Conservation (phyloP, 1,284 basidiomycete species). For the Cryptococcus sp. region DNA sequence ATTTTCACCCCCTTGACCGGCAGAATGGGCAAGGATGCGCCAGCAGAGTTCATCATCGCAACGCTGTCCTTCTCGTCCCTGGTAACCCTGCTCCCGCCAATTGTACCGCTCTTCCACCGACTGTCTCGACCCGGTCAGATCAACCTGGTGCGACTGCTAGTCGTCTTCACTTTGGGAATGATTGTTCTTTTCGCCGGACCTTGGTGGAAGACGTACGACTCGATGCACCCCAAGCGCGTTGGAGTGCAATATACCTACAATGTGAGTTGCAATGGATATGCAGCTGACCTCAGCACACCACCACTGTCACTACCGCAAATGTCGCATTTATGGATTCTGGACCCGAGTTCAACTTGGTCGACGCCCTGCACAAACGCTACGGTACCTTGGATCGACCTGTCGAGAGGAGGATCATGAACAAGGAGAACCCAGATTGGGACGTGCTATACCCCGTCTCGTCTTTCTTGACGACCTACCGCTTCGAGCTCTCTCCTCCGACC, state of each 20-base stretch:
- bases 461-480: constrained; percentile 41
- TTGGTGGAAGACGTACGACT: constrained; percentile 65
- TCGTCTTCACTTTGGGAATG: constrained; percentile 50
- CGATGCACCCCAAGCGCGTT: constrained; percentile 78
- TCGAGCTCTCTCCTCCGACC: constrained; percentile 43
- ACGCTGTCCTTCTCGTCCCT: constrained; percentile 60
- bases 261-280: constrained; percentile 55
- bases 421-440: constrained; percentile 65
- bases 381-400: constrained; percentile 32
- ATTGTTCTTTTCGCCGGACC: constrained; percentile 59
- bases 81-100: constrained; percentile 56
- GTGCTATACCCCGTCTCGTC: constrained; percentile 75
- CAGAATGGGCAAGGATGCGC: constrained; percentile 51
- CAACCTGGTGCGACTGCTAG: constrained; percentile 50
- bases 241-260: constrained; percentile 85
- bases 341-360: constrained; percentile 45
- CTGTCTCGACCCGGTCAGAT: constrained; percentile 55
- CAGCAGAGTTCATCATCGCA: constrained; percentile 85
- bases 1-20: constrained; percentile 87
- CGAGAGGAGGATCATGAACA: constrained; percentile 30
- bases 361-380: constrained; percentile 59
- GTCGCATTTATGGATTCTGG: constrained; percentile 79
- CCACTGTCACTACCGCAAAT: constrained; percentile 68
- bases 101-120: constrained; percentile 63
- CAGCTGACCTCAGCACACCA: constrained; percentile 56